Conservation (phyloP, 2,329 filamentous ascomycete species). For the Fusarium anthophilum region DNA sequence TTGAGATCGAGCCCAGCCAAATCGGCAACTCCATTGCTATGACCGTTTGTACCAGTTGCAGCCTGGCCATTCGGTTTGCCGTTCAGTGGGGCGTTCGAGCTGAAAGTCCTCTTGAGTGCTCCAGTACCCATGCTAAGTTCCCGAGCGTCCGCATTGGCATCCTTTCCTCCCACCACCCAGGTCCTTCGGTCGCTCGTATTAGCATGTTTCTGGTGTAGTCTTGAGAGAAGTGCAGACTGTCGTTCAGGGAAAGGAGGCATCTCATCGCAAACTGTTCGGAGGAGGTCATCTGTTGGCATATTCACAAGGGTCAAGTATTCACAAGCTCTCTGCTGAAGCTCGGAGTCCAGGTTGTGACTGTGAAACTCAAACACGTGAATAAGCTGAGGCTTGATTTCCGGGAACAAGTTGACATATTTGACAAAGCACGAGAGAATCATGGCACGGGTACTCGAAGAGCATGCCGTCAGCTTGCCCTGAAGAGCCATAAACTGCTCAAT, state of each 20-base stretch:
- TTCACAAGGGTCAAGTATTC: constrained; percentile 91
- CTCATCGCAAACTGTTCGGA: constrained; percentile 95
- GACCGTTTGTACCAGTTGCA: constrained; percentile 61
- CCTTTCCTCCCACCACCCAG: constrained; percentile 97
- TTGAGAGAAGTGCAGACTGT: constrained; percentile 88
- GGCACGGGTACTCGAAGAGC: constrained; percentile 87
- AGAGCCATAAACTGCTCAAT: constrained; percentile 97
- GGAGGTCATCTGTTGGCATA: constrained; percentile 86
- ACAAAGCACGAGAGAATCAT: constrained; percentile 96
- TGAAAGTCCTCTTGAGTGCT: constrained; percentile 88
- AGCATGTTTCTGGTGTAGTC: constrained; percentile 93
- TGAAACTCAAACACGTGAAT: constrained; percentile 90
- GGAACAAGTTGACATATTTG: constrained; percentile 98
- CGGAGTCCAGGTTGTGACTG: constrained; percentile 93
- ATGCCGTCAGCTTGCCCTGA: constrained; percentile 87
- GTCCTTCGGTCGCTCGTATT: constrained; percentile 94
- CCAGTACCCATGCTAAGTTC: constrained; percentile 85
- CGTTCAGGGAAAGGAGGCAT: constrained; percentile 99
- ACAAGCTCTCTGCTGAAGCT: constrained; percentile 94
- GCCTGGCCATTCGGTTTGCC: constrained; percentile 56
- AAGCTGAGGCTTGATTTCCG: constrained; percentile 96
- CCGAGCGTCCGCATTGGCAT: constrained; percentile 83
- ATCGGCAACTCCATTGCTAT: constrained; percentile 67
- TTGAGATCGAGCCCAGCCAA: constrained; percentile 85
- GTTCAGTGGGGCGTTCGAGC: constrained; percentile 61